These are phyloP conservation scores for Mucor lusitanicus DNA, from an alignment of 371 early-diverging fungal species.

Conservation along the genomic window DNA sequence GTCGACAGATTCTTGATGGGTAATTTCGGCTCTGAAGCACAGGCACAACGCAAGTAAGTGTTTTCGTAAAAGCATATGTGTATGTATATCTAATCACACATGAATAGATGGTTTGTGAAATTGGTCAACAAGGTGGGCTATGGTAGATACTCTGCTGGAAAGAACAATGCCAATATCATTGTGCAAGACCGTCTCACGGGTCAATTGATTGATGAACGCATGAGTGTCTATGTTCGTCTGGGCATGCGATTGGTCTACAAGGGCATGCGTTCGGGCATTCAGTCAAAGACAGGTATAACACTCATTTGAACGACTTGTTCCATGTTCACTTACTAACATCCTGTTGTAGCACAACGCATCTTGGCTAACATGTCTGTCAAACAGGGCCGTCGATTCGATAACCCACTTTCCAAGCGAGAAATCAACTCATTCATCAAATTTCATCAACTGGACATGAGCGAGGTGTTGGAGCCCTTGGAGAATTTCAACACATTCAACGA, in stretches of 20 bases:
- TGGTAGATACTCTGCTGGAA: conserved; percentile 73
- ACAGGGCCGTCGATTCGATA: conserved; percentile 80
- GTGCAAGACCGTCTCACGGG: conserved; percentile 78
- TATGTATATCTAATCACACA: neutral
- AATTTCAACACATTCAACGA: conserved; percentile 82
- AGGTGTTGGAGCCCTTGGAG: conserved; percentile 68
- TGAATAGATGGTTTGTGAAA: conserved; percentile 75
- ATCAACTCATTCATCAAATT: conserved; percentile 80
- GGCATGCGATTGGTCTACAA: conserved; percentile 84
- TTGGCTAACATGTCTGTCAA: conserved; percentile 67
- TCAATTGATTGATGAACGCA: conserved; percentile 78
- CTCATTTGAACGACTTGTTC: neutral
- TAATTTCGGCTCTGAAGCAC: conserved; percentile 77
- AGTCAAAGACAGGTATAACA: conserved; percentile 32
- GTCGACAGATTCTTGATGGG: conserved; percentile 73
- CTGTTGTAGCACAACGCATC: conserved; percentile 44
- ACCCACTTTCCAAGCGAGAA: conserved; percentile 67
- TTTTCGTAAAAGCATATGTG: too few species aligned
- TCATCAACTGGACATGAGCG: conserved; percentile 65
- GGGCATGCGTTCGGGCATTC: conserved; percentile 53
- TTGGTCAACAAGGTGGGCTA: conserved; percentile 76
- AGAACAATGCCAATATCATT: conserved; percentile 76
- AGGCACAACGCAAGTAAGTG: conserved; percentile 66
- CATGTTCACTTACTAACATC: neutral
- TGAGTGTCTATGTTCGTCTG: conserved; percentile 81